Percentiles rank a stretch among this genome's conserved stretches.
These are phyloP conservation scores for Lachnellula arida DNA, from an alignment of 2,329 filamentous ascomycete species.

Conservation along the genomic window DNA sequence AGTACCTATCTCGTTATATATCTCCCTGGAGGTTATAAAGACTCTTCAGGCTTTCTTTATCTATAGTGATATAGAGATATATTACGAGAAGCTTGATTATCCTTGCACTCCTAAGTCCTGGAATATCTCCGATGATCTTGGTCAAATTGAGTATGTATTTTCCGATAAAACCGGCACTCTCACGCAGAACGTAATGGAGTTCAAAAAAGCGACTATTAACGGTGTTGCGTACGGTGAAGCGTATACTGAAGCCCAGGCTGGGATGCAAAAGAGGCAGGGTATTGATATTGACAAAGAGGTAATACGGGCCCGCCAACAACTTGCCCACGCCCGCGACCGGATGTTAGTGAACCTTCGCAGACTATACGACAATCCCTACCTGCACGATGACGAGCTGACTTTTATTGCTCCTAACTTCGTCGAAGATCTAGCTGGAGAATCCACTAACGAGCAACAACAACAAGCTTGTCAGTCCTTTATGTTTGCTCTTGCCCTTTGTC, in stretches of 20 bases:
- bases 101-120: constrained; percentile 95
- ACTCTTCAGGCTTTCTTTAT: constrained; percentile 95
- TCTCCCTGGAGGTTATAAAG: constrained; percentile 91
- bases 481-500: constrained; percentile 90
- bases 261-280: constrained; percentile 89
- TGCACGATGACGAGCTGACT: constrained; percentile 83
- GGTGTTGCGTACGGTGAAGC: constrained; percentile 95
- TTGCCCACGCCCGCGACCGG: constrained; percentile 67
- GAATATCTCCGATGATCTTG: constrained; percentile 98
- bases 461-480: constrained; percentile 83
- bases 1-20: constrained; percentile 96
- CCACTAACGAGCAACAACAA: constrained; percentile 68
- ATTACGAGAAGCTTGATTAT: constrained; percentile 90
- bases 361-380: constrained; percentile 83
- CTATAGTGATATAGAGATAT: constrained; percentile 94
- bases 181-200: constrained; percentile 95
- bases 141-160: constrained; percentile 98
- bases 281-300: constrained; percentile 80
- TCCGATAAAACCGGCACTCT: constrained; percentile 89
- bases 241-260: constrained; percentile 93
- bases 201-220: constrained; percentile 97
- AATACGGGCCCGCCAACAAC: constrained; percentile 67
- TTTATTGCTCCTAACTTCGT: constrained; percentile 91
- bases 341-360: constrained; percentile 70
- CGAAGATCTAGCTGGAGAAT: constrained; percentile 72